Evolutionary conservation across 1,284 basidiomycete species (phyloP), one percentile per base, ranked within the genome.

Genomic region (Trichosporon sp.): DNA sequence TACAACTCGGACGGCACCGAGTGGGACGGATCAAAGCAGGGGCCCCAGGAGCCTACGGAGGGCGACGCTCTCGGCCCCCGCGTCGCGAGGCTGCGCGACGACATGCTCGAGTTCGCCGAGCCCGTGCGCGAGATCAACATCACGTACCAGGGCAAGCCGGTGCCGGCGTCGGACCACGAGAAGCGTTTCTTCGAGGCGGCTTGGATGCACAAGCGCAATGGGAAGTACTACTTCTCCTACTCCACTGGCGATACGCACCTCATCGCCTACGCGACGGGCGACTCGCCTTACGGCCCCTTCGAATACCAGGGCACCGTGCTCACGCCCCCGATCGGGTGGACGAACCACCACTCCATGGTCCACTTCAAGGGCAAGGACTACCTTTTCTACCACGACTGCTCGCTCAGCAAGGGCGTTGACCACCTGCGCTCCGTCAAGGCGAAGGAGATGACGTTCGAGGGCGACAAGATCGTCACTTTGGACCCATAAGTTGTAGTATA

Each of bases 321-420:
- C 63, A 76, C 79, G 51, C 79, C 79, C 1, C 78, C 79, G 1
- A 51, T 78, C 3, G 79, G 79, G 1, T 81, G 79, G 79, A 81
- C 79, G 32, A 81, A 78, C 21, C 80, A 81, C 66, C 78, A 79
- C 70, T 76, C 74, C 26, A 75, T 81, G 40, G 76, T 77, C 43
- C 75, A 79, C 72, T 74, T 78, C 65, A 71, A 79, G 40, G 76
- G 74, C 43, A 79, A 76, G 70, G 74, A 72, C 70, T 81, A 73
- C 68, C 72, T 81, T 68, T 81, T 81, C 76, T 79, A 80, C 74
- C 79, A 80, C 70, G 79, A 81, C 73, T 78, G 78, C 73, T 73
- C 76, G 59, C 65, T 80, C 38, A 78, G 77, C 66, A 77, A 77
- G 64, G 78, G 78, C 16, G 77, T 78, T 11, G 73, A 76, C 68